A percentile compares a stretch with the other conserved stretches of the same genome.
These are phyloP conservation scores for Trichoderma reesei DNA, from an alignment of 495 filamentous ascomycete species.

Conservation along the genomic window DNA sequence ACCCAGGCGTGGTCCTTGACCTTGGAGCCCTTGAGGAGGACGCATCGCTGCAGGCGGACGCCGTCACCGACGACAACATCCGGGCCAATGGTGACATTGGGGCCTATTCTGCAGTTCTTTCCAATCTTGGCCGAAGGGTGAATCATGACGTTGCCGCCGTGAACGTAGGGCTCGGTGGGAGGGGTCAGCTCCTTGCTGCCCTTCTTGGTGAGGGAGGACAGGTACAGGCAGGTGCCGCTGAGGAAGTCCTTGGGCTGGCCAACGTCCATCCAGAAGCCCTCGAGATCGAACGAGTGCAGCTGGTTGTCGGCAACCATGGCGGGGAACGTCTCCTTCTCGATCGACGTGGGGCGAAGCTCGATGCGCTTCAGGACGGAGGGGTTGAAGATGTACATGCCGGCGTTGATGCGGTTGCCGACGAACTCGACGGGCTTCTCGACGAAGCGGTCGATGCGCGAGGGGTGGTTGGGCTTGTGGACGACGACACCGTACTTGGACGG, in stretches of 20 bases:
- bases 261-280: slow-evolving; percentile 99
- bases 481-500: slow-evolving; percentile 98
- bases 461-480: slow-evolving; percentile 90
- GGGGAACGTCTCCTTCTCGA: slow-evolving; percentile 99
- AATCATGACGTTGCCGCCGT: slow-evolving; percentile 94
- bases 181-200: slow-evolving; percentile 76
- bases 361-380: slow-evolving; percentile 83
- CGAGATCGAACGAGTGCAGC: slow-evolving; percentile 94
- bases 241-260: slow-evolving; percentile 99
- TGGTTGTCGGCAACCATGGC: slow-evolving; percentile 84
- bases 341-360: slow-evolving; percentile 95
- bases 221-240: slow-evolving; percentile 91
- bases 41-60: slow-evolving; percentile 88
- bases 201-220: slow-evolving; percentile 88
- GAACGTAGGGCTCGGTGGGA: slow-evolving; percentile 66
- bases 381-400: slow-evolving; percentile 98
- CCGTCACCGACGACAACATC: slow-evolving; percentile 93
- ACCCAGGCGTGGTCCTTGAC: slow-evolving; percentile 99
- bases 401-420: slow-evolving; percentile 98
- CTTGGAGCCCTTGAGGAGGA: slow-evolving; percentile 78
- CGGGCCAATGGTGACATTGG: slow-evolving; percentile 94
- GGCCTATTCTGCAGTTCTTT: slow-evolving; percentile 96
- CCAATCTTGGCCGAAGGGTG: slow-evolving; percentile 94
- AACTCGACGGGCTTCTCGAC: slow-evolving; percentile 99
- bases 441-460: slow-evolving; percentile 93